Evolutionary conservation across 1,284 basidiomycete genomes (phyloP).

Genomic region (Leccinum subspadiceum): DNA sequence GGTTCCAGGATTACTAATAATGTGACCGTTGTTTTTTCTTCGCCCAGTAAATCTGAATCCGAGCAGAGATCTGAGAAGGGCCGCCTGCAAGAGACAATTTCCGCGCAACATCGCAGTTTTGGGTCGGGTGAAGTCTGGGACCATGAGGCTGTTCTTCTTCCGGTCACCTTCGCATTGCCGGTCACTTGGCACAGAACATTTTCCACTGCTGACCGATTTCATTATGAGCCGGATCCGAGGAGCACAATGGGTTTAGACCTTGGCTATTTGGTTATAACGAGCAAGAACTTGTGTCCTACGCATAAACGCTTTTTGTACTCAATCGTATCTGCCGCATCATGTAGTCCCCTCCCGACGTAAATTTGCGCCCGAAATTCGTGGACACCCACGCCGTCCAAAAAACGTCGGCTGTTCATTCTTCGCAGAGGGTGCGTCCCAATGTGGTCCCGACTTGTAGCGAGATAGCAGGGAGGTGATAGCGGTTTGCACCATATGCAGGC

Average conservation of each 20-base stretch:
- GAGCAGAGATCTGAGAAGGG: slow-evolving; percentile 4
- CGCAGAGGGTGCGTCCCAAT: slow-evolving; percentile 1
- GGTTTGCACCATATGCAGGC: not conserved
- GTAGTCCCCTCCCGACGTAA: not conserved
- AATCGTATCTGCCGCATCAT: not conserved
- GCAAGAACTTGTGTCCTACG: not conserved
- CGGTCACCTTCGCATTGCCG: not conserved
- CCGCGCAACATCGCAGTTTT: not conserved
- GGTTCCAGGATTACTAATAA: not conserved
- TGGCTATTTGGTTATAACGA: not conserved
- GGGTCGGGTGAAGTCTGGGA: not conserved
- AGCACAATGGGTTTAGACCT: not conserved
- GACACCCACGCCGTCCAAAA: not conserved
- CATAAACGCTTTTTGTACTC: not conserved
- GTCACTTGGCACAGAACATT: not conserved
- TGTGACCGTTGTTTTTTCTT: slow-evolving; percentile 3
- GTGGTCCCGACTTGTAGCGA: not conserved
- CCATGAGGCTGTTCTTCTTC: slow-evolving; percentile 1
- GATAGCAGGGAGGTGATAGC: slow-evolving; percentile 2
- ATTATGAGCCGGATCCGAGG: not conserved
- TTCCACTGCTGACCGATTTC: not conserved
- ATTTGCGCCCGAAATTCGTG: not conserved
- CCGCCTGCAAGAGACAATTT: slow-evolving; percentile 1
- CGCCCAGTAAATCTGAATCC: not conserved
- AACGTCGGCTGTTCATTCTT: not conserved